phyloP scores from a whole-genome alignment of 495 filamentous ascomycete genomes.

The Lasiosphaeria hispida region DNA sequence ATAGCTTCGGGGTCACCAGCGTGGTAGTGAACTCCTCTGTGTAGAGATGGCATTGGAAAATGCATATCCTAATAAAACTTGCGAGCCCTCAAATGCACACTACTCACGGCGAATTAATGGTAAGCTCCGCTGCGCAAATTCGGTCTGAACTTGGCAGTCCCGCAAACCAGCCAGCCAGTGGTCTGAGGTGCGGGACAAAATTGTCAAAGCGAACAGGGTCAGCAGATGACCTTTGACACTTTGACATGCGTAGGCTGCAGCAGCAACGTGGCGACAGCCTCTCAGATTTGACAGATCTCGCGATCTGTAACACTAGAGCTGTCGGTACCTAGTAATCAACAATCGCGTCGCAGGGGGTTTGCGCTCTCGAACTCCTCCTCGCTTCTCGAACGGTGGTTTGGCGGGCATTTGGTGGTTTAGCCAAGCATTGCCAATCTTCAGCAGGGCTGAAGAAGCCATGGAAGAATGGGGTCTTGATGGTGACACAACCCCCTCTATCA shows the following conservation, averaged over 20 bases:
- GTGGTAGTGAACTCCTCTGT: no score
- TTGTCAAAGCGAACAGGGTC: slow-evolving; percentile 2
- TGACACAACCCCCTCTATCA: neutral
- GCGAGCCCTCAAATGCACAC: no score
- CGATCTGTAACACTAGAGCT: slow-evolving; percentile 1
- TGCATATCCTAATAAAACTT: no score
- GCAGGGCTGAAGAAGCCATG: slow-evolving; percentile 6
- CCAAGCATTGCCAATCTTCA: neutral
- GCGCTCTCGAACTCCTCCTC: no score
- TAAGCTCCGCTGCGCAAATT: no score
- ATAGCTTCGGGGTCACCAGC: no score
- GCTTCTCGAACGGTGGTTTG: no score
- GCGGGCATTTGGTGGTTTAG: no score
- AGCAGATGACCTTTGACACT: neutral
- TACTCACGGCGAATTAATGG: no score
- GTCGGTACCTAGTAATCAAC: neutral
- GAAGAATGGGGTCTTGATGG: neutral
- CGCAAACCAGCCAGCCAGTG: neutral
- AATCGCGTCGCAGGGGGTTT: neutral
- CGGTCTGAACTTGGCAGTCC: neutral
- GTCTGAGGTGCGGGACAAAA: neutral
- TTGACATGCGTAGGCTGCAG: no score
- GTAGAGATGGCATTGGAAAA: no score
- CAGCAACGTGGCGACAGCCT: neutral
- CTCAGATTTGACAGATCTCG: neutral